Percentiles rank a stretch among this genome's conserved stretches.
These are phyloP conservation scores for Fagus crenata DNA, from an alignment of 306 rosid genomes.

Conservation along the genomic window DNA sequence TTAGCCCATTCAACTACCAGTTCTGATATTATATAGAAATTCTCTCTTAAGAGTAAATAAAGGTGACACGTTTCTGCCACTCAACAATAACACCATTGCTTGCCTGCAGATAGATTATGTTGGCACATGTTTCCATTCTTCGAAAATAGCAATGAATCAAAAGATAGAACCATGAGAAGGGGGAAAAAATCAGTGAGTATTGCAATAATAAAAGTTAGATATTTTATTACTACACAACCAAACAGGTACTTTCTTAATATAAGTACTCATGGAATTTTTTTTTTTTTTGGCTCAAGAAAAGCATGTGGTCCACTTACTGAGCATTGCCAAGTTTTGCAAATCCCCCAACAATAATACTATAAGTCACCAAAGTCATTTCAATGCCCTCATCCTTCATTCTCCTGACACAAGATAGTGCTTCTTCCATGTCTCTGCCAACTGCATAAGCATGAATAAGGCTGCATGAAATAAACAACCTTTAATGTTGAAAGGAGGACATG, in stretches of 20 bases:
- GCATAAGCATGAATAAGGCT: slow-evolving; percentile 99
- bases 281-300: background rate
- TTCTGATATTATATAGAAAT: background rate
- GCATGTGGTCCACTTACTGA: slow-evolving; percentile 60
- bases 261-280: background rate
- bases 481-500: slow-evolving; percentile 27
- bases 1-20: too few species aligned
- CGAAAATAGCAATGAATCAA: background rate
- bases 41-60: background rate
- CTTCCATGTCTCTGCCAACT: slow-evolving; percentile 99
- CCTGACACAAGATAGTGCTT: slow-evolving; percentile 86
- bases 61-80: slow-evolving; percentile 6
- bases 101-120: background rate
- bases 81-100: background rate
- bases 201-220: background rate
- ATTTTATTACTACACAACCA: background rate
- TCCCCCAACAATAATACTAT: slow-evolving; percentile 88
- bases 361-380: slow-evolving; percentile 88
- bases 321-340: slow-evolving; percentile 74
- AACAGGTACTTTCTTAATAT: background rate
- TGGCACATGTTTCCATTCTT: background rate
- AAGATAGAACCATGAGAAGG: background rate
- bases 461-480: slow-evolving; percentile 48
- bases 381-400: slow-evolving; percentile 90
- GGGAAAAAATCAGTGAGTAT: background rate